phyloP scores from a whole-genome alignment of 2,329 filamentous ascomycete genomes.

The Cordyceps tenuipes region DNA sequence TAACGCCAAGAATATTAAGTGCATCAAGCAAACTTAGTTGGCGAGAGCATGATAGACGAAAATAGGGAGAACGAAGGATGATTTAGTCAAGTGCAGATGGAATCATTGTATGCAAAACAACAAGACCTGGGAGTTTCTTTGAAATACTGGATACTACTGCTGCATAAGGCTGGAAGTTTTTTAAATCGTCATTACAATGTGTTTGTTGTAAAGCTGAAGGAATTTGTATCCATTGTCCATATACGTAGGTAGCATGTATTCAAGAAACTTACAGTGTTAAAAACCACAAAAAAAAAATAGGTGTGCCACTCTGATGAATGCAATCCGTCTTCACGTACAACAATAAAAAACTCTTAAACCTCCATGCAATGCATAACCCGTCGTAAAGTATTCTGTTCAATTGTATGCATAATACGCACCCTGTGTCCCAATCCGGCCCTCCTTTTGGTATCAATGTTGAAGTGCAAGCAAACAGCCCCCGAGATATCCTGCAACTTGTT shows the following conservation, averaged over 20 bases:
- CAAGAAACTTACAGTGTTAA: background rate
- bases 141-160: too few species aligned
- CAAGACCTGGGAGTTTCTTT: too few species aligned
- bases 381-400: background rate
- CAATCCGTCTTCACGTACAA: background rate
- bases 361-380: background rate
- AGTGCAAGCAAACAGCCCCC: background rate
- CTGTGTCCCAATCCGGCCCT: background rate
- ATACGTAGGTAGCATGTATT: background rate
- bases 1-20: background rate
- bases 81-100: too few species aligned
- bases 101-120: too few species aligned
- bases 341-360: background rate
- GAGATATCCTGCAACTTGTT: background rate
- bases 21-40: too few species aligned
- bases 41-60: too few species aligned
- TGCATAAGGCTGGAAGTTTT: background rate
- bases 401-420: background rate
- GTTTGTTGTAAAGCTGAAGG: background rate
- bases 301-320: background rate
- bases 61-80: too few species aligned
- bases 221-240: background rate
- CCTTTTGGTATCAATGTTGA: constrained; percentile 10
- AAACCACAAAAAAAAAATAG: background rate
- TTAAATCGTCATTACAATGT: background rate